Conservation (phyloP, 1,284 basidiomycete genomes). For the Neonothopanus nambi region DNA sequence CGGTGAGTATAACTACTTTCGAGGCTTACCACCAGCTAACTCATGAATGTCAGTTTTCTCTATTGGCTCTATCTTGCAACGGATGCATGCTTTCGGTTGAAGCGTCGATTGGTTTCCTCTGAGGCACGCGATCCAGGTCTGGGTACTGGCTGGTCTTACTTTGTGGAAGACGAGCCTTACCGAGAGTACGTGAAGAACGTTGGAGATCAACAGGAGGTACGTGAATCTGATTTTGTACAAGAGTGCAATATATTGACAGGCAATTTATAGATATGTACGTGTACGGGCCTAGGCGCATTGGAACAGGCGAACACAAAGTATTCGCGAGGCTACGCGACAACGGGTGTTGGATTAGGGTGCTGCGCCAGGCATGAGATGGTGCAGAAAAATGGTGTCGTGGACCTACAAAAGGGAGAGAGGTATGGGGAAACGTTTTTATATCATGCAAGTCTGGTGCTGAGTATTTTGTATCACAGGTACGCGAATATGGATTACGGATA, state of each 20-base stretch:
- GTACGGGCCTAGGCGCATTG: too few species aligned
- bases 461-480: slow-evolving; percentile 1
- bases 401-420: too few species aligned
- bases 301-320: too few species aligned
- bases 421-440: not conserved
- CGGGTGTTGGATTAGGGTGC: not conserved
- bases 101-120: not conserved
- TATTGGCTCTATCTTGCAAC: not conserved
- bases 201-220: not conserved
- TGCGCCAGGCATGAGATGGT: slow-evolving; percentile 4
- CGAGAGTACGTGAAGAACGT: not conserved
- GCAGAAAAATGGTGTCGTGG: slow-evolving; percentile 1
- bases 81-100: slow-evolving; percentile 7
- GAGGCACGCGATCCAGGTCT: not conserved
- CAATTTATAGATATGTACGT: too few species aligned
- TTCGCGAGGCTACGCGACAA: not conserved
- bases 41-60: not conserved
- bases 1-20: not conserved
- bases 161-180: slow-evolving; percentile 1
- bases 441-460: too few species aligned
- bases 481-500: too few species aligned
- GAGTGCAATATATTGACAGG: too few species aligned
- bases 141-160: not conserved
- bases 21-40: too few species aligned
- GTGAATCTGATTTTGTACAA: too few species aligned